Percentiles rank a stretch among this genome's conserved stretches.
Conservation (phyloP, 768 basidiomycete species). For the Ramaria sp. region DNA sequence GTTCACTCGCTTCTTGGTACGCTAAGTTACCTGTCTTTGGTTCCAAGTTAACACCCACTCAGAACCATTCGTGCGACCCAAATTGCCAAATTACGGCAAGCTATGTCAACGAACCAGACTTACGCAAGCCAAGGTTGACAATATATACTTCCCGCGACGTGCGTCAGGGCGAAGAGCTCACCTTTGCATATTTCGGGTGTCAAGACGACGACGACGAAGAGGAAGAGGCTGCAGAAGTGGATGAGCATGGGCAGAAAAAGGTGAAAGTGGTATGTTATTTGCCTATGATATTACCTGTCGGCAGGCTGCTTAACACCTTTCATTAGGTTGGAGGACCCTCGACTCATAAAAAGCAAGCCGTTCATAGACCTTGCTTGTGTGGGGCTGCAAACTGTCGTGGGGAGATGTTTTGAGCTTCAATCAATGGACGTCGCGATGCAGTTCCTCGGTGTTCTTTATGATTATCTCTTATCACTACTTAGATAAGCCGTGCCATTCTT, state of each 20-base stretch:
- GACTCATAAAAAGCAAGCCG: conserved; percentile 2
- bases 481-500: too few species aligned
- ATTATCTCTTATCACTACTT: too few species aligned
- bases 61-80: conserved; percentile 92
- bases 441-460: too few species aligned
- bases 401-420: conserved; percentile 9
- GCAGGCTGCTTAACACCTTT: neutral
- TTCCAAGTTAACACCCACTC: neutral
- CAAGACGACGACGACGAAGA: conserved; percentile 27
- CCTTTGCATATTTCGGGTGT: conserved; percentile 61
- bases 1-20: conserved; percentile 87
- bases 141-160: conserved; percentile 62
- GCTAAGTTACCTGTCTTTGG: neutral
- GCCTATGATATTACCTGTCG: neutral
- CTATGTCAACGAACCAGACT: conserved; percentile 69
- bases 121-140: conserved; percentile 56
- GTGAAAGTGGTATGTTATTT: conserved; percentile 2
- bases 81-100: conserved; percentile 65
- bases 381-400: conserved; percentile 11
- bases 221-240: conserved; percentile 6
- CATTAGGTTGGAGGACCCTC: neutral
- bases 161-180: conserved; percentile 56
- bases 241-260: conserved; percentile 1
- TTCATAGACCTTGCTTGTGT: conserved; percentile 9
- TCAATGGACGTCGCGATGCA: neutral